Percentiles rank a stretch among this genome's conserved stretches.
phyloP scores from a whole-genome alignment of 306 rosid genomes.

The Ziziphus jujuba region DNA sequence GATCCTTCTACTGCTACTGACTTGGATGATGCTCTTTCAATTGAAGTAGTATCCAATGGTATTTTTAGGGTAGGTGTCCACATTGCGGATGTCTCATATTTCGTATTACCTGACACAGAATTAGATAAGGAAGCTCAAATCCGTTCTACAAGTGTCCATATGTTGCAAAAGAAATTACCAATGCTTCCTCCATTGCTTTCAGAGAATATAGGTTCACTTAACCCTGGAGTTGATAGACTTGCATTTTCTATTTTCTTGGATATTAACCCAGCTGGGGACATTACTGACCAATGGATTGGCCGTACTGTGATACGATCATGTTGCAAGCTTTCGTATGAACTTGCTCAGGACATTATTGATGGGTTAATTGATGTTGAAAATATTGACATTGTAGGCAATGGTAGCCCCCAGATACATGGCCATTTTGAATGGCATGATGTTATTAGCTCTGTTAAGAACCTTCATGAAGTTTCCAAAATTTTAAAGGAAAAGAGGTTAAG shows the following conservation, averaged over 20 bases:
- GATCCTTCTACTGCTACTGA: conserved; percentile 88
- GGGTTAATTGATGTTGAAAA: conserved; percentile 36
- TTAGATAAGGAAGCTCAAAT: conserved; percentile 67
- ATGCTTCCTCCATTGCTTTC: conserved; percentile 79
- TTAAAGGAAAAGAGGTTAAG: conserved; percentile 63
- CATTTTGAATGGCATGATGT: conserved; percentile 67
- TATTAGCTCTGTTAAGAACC: conserved; percentile 55
- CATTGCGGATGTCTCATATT: conserved; percentile 82
- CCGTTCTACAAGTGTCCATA: conserved; percentile 79
- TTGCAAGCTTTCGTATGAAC: conserved; percentile 86
- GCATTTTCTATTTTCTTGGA: conserved; percentile 76
- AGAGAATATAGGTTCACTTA: conserved; percentile 72
- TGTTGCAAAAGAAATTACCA: conserved; percentile 60
- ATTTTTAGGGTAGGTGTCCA: conserved; percentile 82
- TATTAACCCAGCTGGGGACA: conserved; percentile 54
- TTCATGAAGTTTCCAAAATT: conserved; percentile 51
- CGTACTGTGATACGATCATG: conserved; percentile 84
- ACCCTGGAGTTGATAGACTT: conserved; percentile 81
- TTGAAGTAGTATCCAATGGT: conserved; percentile 66
- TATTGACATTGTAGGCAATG: conserved; percentile 24
- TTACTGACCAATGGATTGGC: conserved; percentile 72
- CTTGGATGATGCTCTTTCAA: conserved; percentile 88
- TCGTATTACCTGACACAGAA: conserved; percentile 67
- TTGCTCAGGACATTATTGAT: conserved; percentile 71
- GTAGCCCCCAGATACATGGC: conserved; percentile 57